Percentiles rank a stretch among this genome's conserved stretches.
Conservation (phyloP, 768 basidiomycete species). For the Agrocybe chaxingu region DNA sequence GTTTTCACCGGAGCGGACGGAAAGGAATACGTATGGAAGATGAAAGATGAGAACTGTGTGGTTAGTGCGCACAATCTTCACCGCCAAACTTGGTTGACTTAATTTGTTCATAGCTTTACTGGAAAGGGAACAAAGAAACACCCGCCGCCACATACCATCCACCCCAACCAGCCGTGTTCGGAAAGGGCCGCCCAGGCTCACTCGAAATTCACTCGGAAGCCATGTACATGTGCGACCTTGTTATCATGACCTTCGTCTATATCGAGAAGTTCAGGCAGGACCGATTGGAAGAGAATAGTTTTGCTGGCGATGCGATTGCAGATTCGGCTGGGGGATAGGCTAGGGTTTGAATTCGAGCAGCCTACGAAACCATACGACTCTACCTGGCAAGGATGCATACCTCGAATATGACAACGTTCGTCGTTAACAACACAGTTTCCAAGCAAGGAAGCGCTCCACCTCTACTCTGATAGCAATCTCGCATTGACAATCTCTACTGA, state of each 20-base stretch:
- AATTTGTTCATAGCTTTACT: not conserved
- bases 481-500: too few species aligned
- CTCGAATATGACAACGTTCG: too few species aligned
- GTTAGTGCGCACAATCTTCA: not conserved
- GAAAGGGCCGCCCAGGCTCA: conserved; percentile 7
- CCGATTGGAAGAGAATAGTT: not conserved
- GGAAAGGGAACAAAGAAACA: not conserved
- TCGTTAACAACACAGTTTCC: too few species aligned
- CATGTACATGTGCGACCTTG: conserved; percentile 11
- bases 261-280: conserved; percentile 12
- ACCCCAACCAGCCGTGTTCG: not conserved
- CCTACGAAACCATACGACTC: too few species aligned
- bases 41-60: not conserved
- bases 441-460: too few species aligned
- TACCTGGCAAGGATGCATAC: too few species aligned
- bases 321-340: too few species aligned
- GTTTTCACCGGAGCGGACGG: conserved; percentile 29
- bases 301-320: too few species aligned
- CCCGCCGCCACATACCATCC: conserved; percentile 4
- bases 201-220: conserved; percentile 12
- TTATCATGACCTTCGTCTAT: conserved; percentile 13
- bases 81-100: not conserved
- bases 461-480: too few species aligned
- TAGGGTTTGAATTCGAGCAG: too few species aligned
- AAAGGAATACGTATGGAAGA: conserved; percentile 10